Evolutionary conservation across 2,329 filamentous ascomycete genomes (phyloP).

Genomic region (Dothideomycetidae sp.): DNA sequence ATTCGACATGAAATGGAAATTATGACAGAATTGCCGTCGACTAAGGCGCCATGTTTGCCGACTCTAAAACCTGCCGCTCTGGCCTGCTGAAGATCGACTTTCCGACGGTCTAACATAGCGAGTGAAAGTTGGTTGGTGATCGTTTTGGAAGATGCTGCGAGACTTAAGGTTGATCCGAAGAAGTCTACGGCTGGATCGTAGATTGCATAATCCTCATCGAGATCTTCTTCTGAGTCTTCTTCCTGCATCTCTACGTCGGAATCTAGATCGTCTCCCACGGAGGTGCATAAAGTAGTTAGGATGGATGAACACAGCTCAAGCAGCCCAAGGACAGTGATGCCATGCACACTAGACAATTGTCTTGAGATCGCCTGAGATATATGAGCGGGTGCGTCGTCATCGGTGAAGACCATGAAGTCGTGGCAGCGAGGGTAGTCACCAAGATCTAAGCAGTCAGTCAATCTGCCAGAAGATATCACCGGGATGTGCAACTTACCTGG

Average conservation of each 20-base stretch:
- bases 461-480: neutral
- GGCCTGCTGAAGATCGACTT: constrained; percentile 44
- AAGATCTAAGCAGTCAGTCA: constrained; percentile 31
- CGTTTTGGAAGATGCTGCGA: too few species aligned
- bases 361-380: constrained; percentile 31
- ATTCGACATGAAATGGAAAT: constrained; percentile 57
- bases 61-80: constrained; percentile 56
- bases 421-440: constrained; percentile 46
- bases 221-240: constrained; percentile 23
- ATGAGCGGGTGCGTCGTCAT: constrained; percentile 30
- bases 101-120: constrained; percentile 19
- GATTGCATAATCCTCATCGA: constrained; percentile 26
- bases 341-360: constrained; percentile 30
- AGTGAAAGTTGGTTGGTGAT: too few species aligned
- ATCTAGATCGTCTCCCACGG: constrained; percentile 24
- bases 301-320: constrained; percentile 32
- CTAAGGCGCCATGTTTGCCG: constrained; percentile 43
- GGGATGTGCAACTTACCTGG: constrained; percentile 4
- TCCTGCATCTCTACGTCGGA: constrained; percentile 21
- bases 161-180: too few species aligned
- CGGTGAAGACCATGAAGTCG: constrained; percentile 42
- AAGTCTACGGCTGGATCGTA: constrained; percentile 14
- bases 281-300: constrained; percentile 21
- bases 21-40: constrained; percentile 34
- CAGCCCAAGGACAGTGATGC: constrained; percentile 35